These are phyloP conservation scores for Canavalia gladiata DNA, from an alignment of 306 rosid genomes.

Conservation along the genomic window DNA sequence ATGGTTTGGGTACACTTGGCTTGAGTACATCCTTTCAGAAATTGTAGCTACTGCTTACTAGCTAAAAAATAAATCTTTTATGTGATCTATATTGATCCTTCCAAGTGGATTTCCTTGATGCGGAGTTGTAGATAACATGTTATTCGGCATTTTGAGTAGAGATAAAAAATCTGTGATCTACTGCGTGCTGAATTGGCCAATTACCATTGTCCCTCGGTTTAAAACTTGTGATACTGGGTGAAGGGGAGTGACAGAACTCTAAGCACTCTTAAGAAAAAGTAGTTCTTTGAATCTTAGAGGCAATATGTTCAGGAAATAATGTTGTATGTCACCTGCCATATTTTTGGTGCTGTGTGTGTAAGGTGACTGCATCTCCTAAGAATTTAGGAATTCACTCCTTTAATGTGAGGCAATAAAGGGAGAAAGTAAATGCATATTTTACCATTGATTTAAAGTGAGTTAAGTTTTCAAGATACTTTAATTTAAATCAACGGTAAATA, in stretches of 20 bases:
- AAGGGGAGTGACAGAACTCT: neutral
- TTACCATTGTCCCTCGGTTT: neutral
- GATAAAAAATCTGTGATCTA: neutral
- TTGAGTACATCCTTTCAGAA: neutral
- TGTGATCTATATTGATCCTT: neutral
- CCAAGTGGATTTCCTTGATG: constrained; percentile 2
- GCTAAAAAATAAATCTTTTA: constrained; percentile 20
- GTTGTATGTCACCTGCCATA: neutral
- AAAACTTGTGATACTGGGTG: neutral
- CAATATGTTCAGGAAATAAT: constrained; percentile 4
- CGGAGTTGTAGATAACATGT: neutral
- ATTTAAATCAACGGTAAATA: neutral
- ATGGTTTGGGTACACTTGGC: neutral
- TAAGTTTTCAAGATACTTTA: neutral
- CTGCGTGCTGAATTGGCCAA: neutral
- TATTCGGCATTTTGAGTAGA: neutral
- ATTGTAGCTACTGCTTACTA: neutral
- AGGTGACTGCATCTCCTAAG: neutral
- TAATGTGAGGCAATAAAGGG: neutral
- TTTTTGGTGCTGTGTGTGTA: neutral
- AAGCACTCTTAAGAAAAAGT: neutral
- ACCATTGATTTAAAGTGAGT: neutral
- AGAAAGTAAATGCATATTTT: neutral
- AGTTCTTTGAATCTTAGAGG: constrained; percentile 19
- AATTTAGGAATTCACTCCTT: neutral